Percentiles rank a stretch among this genome's conserved stretches.
phyloP scores from a whole-genome alignment of 176 grass and related monocot genomes.

The Lolium perenne region DNA sequence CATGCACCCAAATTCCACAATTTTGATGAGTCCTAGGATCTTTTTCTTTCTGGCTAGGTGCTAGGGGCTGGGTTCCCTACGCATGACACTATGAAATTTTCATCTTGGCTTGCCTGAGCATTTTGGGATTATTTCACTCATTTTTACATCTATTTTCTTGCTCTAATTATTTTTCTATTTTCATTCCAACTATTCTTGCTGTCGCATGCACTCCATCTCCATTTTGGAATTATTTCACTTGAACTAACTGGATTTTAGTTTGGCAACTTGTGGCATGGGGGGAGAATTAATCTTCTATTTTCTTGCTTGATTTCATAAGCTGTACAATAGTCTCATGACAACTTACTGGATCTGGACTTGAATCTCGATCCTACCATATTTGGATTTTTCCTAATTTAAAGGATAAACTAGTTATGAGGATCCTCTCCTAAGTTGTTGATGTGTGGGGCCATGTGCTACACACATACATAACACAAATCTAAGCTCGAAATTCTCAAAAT shows the following conservation, averaged over 20 bases:
- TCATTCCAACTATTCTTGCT: no score
- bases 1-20: not conserved
- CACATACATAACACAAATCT: not conserved
- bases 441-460: not conserved
- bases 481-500: not conserved
- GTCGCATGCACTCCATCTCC: no score
- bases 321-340: not conserved
- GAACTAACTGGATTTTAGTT: not conserved
- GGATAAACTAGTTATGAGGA: not conserved
- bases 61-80: not conserved
- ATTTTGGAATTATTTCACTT: not conserved
- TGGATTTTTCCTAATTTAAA: not conserved
- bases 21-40: not conserved
- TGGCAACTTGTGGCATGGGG: not conserved
- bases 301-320: not conserved
- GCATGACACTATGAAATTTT: not conserved
- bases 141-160: not conserved
- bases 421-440: not conserved
- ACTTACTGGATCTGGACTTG: not conserved
- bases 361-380: not conserved
- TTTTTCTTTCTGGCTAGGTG: not conserved
- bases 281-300: not conserved
- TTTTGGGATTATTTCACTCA: not conserved
- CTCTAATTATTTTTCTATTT: no score
- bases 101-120: not conserved